Evolutionary conservation across 345 rosid genomes (phyloP), one percentile per base, ranked within the genome.

Genomic region (Litchi chinensis): DNA sequence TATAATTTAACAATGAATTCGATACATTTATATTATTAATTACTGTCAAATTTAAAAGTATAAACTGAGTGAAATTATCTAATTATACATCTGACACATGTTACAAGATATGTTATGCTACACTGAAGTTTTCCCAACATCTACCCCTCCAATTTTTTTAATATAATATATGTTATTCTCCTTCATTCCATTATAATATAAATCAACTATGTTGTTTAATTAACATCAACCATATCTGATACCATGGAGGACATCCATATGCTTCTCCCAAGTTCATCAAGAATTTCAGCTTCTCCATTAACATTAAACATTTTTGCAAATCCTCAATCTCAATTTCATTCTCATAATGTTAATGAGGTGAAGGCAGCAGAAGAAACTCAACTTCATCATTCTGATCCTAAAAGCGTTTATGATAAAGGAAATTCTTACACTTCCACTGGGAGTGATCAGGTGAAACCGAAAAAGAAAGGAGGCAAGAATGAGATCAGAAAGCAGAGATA

Each of bases 401-500:
- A 43, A 48, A 54, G 48, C 0, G 52, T 8, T 28, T 32, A 41
- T 39, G 62, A 75, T 37, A 52, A 48, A 32, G 70, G 79, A 80
- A 70, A 21, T 68, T 68, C 83, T 13, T 28, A 48, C 59, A 32
- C 37, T 63, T 50, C 68, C 5, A 77, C 54, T 5, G 79, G 69
- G 59, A 65, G 22, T 32, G 69, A 76, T 54, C 40, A 43, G 65
- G 50, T 19, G 32, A 71, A 70, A 54, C n/a, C 32, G 21, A 73
- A 39, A 26, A 75, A 75, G 77, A 80, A 56, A 72, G 81, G 28
- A 22, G 82, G 73, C 1, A 68, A 37, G 2, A 79, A 68, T 68
- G 79, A 39, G 57, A 66, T 3, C 32, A 83, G n/a, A 71, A 88
- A 72, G 79, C 90, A 82, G 39, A 83, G 81, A 70, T 83, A 44